These are phyloP conservation scores for Gossypium lobatum DNA, from an alignment of 441 rosid species.

Conservation along the genomic window DNA sequence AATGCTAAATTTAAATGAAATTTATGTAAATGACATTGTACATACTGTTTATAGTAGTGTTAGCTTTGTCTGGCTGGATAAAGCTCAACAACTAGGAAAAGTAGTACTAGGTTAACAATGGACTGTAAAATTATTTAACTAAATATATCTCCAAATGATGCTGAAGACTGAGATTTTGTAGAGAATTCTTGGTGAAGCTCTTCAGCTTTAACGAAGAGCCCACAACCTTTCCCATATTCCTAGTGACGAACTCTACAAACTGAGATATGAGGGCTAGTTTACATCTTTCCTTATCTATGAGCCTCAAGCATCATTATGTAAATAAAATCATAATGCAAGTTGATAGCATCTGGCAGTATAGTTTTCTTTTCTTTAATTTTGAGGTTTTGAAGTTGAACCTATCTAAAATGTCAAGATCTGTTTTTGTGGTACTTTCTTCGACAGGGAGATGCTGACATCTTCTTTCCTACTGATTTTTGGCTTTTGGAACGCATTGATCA, in stretches of 20 bases:
- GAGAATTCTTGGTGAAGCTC: not conserved
- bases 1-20: not conserved
- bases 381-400: not conserved
- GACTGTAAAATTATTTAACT: not conserved
- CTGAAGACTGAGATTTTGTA: not conserved
- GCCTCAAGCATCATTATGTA: not conserved
- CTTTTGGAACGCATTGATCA: conserved; percentile 87
- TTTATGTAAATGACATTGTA: not conserved
- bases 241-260: not conserved
- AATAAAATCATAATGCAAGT: not conserved
- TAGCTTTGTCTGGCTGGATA: not conserved
- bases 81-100: not conserved
- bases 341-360: conserved; percentile 1
- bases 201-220: not conserved
- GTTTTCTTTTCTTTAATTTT: not conserved
- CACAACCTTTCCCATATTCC: not conserved
- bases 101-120: not conserved
- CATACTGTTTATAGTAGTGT: not conserved
- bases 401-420: not conserved
- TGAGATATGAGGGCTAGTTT: not conserved
- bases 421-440: not conserved
- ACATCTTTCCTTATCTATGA: not conserved
- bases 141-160: not conserved
- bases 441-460: conserved; percentile 98
- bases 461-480: conserved; percentile 90